Percentiles rank a stretch among this genome's conserved stretches.
These are phyloP conservation scores for Aspergillus kassunensis DNA, from an alignment of 495 filamentous ascomycete species.

Conservation along the genomic window DNA sequence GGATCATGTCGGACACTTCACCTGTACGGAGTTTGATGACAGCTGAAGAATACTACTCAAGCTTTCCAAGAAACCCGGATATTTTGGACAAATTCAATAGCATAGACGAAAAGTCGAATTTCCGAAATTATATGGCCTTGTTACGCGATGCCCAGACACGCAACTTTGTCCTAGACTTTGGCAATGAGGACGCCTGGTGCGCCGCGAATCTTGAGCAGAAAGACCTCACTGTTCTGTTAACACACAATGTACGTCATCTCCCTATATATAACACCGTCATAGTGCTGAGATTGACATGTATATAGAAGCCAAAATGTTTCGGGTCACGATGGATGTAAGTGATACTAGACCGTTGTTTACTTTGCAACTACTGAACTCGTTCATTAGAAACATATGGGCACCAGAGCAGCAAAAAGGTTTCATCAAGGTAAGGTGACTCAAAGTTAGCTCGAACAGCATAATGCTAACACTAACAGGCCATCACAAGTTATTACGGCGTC, in stretches of 20 bases:
- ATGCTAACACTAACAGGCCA: slow-evolving; percentile 19
- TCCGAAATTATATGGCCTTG: slow-evolving; percentile 32
- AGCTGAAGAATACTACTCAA: slow-evolving; percentile 37
- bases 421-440: slow-evolving; percentile 36
- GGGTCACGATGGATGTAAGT: slow-evolving; percentile 67
- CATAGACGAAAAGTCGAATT: slow-evolving; percentile 51
- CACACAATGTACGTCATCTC: slow-evolving; percentile 26
- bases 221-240: slow-evolving; percentile 41
- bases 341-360: not conserved
- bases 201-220: slow-evolving; percentile 52
- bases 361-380: not conserved
- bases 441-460: not conserved
- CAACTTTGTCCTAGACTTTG: slow-evolving; percentile 74
- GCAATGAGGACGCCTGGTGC: slow-evolving; percentile 56
- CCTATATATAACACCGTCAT: too few relatives aligned
- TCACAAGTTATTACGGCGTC: slow-evolving; percentile 57
- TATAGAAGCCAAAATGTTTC: slow-evolving; percentile 38
- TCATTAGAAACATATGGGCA: slow-evolving; percentile 63
- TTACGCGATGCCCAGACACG: slow-evolving; percentile 37
- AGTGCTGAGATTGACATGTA: not conserved
- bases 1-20: slow-evolving; percentile 14
- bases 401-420: slow-evolving; percentile 56
- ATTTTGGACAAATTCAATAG: slow-evolving; percentile 42
- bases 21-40: slow-evolving; percentile 15
- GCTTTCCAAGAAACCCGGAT: slow-evolving; percentile 19